Evolutionary conservation across 177 flowering plant species (phyloP), one percentile per base, ranked within the genome.

Genomic region (Vitis hybrid): DNA sequence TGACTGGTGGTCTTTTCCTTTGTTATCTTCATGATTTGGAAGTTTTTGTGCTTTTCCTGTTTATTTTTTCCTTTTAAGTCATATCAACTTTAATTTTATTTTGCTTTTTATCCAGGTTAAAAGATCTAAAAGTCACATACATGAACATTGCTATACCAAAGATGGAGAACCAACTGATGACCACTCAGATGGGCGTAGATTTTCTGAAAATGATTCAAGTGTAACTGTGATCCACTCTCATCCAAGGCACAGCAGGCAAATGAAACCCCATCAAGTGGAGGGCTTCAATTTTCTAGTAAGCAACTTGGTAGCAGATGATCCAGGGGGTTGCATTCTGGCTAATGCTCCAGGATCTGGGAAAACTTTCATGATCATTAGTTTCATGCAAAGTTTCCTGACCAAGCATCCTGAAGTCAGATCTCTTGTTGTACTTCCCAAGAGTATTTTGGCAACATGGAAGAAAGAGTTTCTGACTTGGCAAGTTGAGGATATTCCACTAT

Each of bases 311-410:
- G 58, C 86, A 10, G 90, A 90, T 16, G 76, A 78, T 26, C 95
- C 97, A 26, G 88, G 98, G 26, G 99, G 98, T 20, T 93, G 99
- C 72, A 93, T 95, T 68, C 63, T 95, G 76, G 98, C 99, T 10
- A 97, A 95, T 85, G 99, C 99, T 62, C 99, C 99, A 2, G 99
- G 97, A 39, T 95, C 99, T 53, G 99, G 99, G 3, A 95, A 93
- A 67, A 95, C 97, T 0, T 90, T 95, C 64, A 90, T 94, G 93
- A 82, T 94, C 0, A 91, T 95, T 26, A 93, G 98, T 61, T 95
- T 95, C 68, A 80, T 93, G 58, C 98, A 95, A 66, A 90, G 96
- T 61, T 93, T 93, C 72, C 81, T 95, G 52, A 90, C 91, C 2
- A 91, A 85, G 60, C 86, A 86, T 79, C 97, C 90, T 6, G 59